A percentile compares a stretch with the other conserved stretches of the same genome.
Conservation (phyloP, 2,329 filamentous ascomycete species). For the Escovopsis sp. region DNA sequence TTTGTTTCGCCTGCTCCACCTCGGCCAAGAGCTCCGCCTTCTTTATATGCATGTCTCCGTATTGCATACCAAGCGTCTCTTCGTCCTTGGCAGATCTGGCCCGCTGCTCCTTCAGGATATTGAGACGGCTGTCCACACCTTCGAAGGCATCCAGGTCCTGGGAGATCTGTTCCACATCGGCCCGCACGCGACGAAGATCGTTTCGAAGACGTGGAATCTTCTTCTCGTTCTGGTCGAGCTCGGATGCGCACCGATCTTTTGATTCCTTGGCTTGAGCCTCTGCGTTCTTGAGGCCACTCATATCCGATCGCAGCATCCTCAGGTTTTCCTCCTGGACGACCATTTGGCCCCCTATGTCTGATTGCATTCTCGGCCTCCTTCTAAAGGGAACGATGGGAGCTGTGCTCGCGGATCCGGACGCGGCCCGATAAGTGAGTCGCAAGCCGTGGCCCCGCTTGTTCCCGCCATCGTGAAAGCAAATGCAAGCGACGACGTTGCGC, state of each 20-base stretch:
- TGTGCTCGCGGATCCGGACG: slow-evolving; percentile 24
- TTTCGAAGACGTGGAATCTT: slow-evolving; percentile 30
- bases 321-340: slow-evolving; percentile 33
- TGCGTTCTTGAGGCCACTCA: slow-evolving; percentile 35
- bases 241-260: slow-evolving; percentile 32
- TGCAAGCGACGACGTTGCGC: slow-evolving; percentile 57
- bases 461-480: slow-evolving; percentile 50
- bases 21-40: slow-evolving; percentile 33
- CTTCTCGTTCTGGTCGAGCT: slow-evolving; percentile 28
- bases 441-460: slow-evolving; percentile 40
- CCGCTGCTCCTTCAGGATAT: slow-evolving; percentile 43
- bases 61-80: slow-evolving; percentile 38
- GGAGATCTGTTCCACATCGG: slow-evolving; percentile 33
- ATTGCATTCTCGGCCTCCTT: slow-evolving; percentile 58
- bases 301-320: slow-evolving; percentile 39
- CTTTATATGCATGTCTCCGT: slow-evolving; percentile 29
- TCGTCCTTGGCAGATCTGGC: slow-evolving; percentile 34
- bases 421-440: slow-evolving; percentile 32
- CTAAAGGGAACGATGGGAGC: slow-evolving; percentile 31
- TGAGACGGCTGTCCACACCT: slow-evolving; percentile 52
- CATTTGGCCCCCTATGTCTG: slow-evolving; percentile 57
- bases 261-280: slow-evolving; percentile 31
- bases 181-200: slow-evolving; percentile 43
- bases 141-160: slow-evolving; percentile 52
- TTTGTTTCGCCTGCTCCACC: slow-evolving; percentile 25